These are phyloP conservation scores for Aspergillus sp. DNA, from an alignment of 2,329 filamentous ascomycete genomes.

Conservation along the genomic window DNA sequence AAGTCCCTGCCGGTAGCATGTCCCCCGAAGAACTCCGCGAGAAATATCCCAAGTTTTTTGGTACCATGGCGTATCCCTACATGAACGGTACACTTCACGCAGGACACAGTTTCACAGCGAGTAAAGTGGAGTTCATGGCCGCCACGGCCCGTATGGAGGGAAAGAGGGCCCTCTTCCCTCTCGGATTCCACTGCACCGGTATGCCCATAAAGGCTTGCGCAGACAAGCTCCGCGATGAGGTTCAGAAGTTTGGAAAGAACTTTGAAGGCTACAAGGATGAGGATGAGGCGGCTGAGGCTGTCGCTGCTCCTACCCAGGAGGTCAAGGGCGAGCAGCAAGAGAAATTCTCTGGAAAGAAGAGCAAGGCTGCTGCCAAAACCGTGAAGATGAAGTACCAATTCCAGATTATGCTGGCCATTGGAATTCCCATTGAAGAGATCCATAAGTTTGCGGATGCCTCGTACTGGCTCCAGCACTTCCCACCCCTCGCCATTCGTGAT, in stretches of 20 bases:
- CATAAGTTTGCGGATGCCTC: conserved; percentile 89
- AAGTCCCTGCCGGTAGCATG: conserved; percentile 74
- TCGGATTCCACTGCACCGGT: conserved; percentile 94
- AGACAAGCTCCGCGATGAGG: conserved; percentile 89
- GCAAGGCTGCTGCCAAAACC: conserved; percentile 85
- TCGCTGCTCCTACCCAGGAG: conserved; percentile 63
- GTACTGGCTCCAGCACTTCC: conserved; percentile 92
- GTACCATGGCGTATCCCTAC: conserved; percentile 73
- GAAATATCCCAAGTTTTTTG: conserved; percentile 89
- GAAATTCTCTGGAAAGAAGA: conserved; percentile 91
- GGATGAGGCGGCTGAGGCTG: conserved; percentile 48
- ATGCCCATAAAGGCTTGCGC: conserved; percentile 98
- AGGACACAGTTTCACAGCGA: conserved; percentile 87
- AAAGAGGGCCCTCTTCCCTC: conserved; percentile 81
- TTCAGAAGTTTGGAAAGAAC: conserved; percentile 81
- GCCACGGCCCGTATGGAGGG: conserved; percentile 90
- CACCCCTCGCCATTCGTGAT: conserved; percentile 73
- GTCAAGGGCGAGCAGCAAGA: conserved; percentile 79
- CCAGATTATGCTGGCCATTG: conserved; percentile 89
- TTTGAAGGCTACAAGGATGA: conserved; percentile 76
- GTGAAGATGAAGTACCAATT: conserved; percentile 95
- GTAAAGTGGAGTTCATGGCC: conserved; percentile 88
- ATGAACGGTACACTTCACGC: conserved; percentile 89
- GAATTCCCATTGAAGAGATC: conserved; percentile 84
- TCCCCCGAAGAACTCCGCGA: conserved; percentile 72